These are phyloP conservation scores for Thalassiosira ordinaria DNA, from an alignment of 352 stramenopile genomes.

Conservation along the genomic window DNA sequence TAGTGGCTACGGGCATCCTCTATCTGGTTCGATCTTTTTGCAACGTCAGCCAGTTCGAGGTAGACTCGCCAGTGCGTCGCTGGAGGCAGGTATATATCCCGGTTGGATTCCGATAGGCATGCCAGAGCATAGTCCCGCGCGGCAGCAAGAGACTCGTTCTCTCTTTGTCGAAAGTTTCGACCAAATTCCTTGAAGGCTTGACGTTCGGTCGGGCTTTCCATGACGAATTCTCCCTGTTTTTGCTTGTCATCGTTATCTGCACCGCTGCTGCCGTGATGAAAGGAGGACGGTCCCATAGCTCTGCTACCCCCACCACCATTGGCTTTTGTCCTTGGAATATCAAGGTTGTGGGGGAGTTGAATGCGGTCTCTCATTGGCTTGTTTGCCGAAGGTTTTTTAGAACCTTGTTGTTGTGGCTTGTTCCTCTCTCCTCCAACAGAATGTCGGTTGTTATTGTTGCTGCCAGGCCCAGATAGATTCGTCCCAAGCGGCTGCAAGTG, in stretches of 20 bases:
- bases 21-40: conserved; percentile 87
- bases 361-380: too few species aligned
- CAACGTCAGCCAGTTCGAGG: conserved; percentile 88
- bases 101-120: conserved; percentile 43
- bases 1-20: conserved; percentile 83
- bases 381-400: too few species aligned
- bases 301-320: not conserved
- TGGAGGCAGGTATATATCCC: conserved; percentile 55
- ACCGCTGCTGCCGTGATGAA: not conserved
- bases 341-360: not conserved
- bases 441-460: too few species aligned
- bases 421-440: too few species aligned
- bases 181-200: conserved; percentile 85
- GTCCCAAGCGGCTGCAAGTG: too few species aligned
- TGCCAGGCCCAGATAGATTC: too few species aligned
- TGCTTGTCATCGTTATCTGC: conserved; percentile 4
- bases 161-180: conserved; percentile 70
- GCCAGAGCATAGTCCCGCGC: conserved; percentile 73
- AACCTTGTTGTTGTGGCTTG: conserved; percentile 9
- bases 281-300: not conserved
- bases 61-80: conserved; percentile 86
- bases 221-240: conserved; percentile 54
- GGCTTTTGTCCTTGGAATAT: not conserved
- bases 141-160: conserved; percentile 68
- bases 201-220: conserved; percentile 73